Base-by-base conservation (phyloP, 2,329 filamentous ascomycete species). In the Colletotrichum lentis region DNA sequence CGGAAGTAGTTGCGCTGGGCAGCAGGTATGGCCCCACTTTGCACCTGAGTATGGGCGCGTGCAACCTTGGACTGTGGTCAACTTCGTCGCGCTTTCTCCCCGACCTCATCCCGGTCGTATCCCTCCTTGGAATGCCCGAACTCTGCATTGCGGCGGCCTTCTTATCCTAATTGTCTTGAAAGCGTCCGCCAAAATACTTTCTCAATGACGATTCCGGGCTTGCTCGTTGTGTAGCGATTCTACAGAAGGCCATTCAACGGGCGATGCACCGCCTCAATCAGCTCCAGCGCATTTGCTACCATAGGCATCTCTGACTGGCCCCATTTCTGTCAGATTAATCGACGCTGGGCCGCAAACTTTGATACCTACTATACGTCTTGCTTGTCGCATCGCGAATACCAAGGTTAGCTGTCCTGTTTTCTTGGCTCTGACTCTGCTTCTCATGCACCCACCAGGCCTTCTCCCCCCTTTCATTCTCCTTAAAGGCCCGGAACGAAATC, bases 21-120 rank as follows among this genome's bases (percentile, higher is more conserved):
- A 68, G 62, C 44, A 68, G 62, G 65, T 54, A 47, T 50, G 2
- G 65, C 61, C 54, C 65, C 65, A 65, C 65, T 68, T 68, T 68
- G 31, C 65, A 62, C 61, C 61, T 59, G 65, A 64, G 55, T 47
- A 61, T 60, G 61, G 58, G 65, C 54, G 49, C 53, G 64, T 35
- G 35, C 57, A 65, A 59, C 54, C 47, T 61, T 43, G 35, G 37
- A 41, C 35, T 68, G 44, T 65, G 61, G 61, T 57, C 61, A 59
- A 64, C 65, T 68, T 64, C 61, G 61, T 68, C 65, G 65, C 65
- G 65, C 61, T 68, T 43, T 59, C 41, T 53, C 59, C 35, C 58
- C 62, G n/a, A 55, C 61, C 61, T 65, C 65, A 68, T 68, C 65
- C 65, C 31, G 47, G 64, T 50, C 16, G 3, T 31, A 31, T 49